Base-by-base conservation (phyloP, 2,329 filamentous ascomycete genomes). In the Trematosphaeria pertusa region DNA sequence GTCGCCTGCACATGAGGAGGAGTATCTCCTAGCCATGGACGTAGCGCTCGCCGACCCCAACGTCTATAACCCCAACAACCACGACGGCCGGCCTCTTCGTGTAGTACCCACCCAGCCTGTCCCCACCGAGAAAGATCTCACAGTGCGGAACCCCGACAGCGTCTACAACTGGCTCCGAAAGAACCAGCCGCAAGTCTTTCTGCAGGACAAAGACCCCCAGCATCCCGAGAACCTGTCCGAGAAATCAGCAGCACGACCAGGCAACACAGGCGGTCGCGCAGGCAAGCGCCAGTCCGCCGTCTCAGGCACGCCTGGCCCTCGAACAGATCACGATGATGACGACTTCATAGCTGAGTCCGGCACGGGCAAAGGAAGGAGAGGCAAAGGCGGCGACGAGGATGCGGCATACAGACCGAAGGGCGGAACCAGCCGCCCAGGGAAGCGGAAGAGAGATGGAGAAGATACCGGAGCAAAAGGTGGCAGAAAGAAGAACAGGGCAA, bases 121-220 rank as follows among this genome's bases (percentile, higher is more conserved):
- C 31, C 66, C 77, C 46, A 67, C 69, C 46, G 73, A 76, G 63
- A 73, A 78, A 47, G 77, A 84, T 41, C 70, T 79, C 33, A 79
- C 85, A 44, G 72, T 91, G 18, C 83, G 83, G 40, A 97, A 97
- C 69, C 91, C 92, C 0, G 89, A 91, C 32, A 95, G 89, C 48
- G 92, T 96, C 3, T 95, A 96, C 75, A 97, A 95, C 71, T 99
- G 94, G 94, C 82, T 99, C 10, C 84, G 90, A 53, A 86, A 90
- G 66, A 82, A 96, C 71, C 87, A 90, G 48, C 89, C 91, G 3
- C 87, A 93, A 70, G 86, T 91, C 37, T 92, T 96, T 75, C 75
- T 95, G 15, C 88, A 96, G 69, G 89, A 91, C 62, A 83, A 85
- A 56, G 77, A 76, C 49, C 61, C 60, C 5, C 51, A 51, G 8